Evolutionary conservation across 176 grass and related monocot genomes (phyloP), one percentile per base, ranked within the genome.

Genomic region (Phyllostachys edulis): DNA sequence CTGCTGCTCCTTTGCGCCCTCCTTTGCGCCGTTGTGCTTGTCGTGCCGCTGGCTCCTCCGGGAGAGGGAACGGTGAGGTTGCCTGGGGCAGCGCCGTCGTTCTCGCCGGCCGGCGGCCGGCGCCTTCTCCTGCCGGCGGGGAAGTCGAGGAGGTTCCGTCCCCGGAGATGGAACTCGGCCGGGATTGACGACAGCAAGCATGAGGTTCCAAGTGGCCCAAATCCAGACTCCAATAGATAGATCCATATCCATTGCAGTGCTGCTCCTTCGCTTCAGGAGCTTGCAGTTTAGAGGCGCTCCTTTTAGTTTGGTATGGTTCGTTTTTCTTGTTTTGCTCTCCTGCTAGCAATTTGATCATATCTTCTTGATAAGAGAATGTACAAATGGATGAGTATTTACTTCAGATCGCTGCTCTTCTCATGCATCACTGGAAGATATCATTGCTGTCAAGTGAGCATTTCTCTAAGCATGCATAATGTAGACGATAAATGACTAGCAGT

Each of bases 211-310:
- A 94, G 90, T 7, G 92, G 92, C n/a, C 87, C 92, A 0, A 94
- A 94, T 8, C 90, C 90, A 9, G 92, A 94, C 68, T 94, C 92
- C 65, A 94, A 94, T 34, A 82, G 87, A 79, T 89, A 89, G 68
- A 37, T 51, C 27, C 65, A 4, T 15, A 1, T 50, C 13, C 36
- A 9, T 71, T 63, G 10, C 70, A 10, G n/a, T 57, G 67, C 36
- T 21, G 44, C 65, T 83, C 76, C 9, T 47, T 24, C 6, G 8
- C 64, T 75, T 41, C 17, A 24, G 23, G 52, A 39, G 21, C 32
- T 69, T 17, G 39, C 66, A 55, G 78, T 55, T 17, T 12, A 55
- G 78, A 4, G 12, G 24, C 3, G 3, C 29, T 20, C 12, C 79
- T 56, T 8, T 11, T 59, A 4, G 23, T 23, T 80, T 63, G 44